A percentile compares a stretch with the other conserved stretches of the same genome.
Evolutionary conservation across 2,329 filamentous ascomycete species (phyloP).

Genomic region (Paraconiothyrium brasiliense): DNA sequence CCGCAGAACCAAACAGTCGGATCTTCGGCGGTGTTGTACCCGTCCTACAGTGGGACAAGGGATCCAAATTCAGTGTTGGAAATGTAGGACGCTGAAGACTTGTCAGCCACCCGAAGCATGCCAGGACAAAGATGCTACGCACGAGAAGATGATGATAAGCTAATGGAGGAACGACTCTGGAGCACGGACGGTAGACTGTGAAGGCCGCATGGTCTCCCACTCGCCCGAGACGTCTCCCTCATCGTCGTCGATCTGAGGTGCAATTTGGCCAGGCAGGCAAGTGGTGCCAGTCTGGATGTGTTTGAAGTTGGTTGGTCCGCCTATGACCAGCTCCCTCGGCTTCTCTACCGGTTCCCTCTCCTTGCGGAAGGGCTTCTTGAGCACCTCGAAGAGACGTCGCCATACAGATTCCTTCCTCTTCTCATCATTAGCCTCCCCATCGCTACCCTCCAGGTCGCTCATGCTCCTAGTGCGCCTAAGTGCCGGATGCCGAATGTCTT

Average conservation of each 20-base stretch:
- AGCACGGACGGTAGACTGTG: neutral
- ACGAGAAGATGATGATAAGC: neutral
- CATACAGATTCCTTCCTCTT: conserved; percentile 17
- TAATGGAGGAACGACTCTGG: neutral
- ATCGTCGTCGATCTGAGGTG: neutral
- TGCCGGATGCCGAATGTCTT: neutral
- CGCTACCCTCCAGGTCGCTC: neutral
- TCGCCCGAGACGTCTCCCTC: conserved; percentile 1
- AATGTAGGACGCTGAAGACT: neutral
- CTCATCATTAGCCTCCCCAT: neutral
- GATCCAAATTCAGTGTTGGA: neutral
- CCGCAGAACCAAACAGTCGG: neutral
- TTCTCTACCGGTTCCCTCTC: neutral
- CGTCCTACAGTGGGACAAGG: neutral
- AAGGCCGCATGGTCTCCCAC: conserved; percentile 9
- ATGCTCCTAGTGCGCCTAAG: neutral
- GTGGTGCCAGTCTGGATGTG: conserved; percentile 18
- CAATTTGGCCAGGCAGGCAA: neutral
- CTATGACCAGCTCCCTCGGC: conserved; percentile 17
- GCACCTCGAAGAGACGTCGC: conserved; percentile 9
- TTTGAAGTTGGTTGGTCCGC: conserved; percentile 24
- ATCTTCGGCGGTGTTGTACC: neutral
- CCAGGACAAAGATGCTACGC: neutral
- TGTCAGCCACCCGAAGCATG: neutral
- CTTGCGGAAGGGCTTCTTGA: conserved; percentile 18